Evolutionary conservation across 2,329 filamentous ascomycete species (phyloP).

Genomic region (Nemania abortiva): DNA sequence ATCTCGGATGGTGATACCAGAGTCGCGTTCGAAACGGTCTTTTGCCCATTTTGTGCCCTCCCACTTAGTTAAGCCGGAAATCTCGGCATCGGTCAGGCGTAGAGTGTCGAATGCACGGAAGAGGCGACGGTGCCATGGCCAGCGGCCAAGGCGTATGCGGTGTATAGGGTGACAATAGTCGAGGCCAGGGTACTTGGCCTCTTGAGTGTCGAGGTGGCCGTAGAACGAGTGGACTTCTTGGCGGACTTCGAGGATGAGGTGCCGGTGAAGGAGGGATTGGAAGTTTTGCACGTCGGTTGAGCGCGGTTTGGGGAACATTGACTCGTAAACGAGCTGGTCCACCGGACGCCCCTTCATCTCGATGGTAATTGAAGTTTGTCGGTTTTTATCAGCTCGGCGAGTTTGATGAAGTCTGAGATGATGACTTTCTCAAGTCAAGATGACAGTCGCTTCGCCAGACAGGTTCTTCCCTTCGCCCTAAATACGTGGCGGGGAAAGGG

Average conservation of each 20-base stretch:
- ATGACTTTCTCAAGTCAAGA: background rate
- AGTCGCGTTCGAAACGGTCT: slow-evolving; percentile 81
- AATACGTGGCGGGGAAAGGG: slow-evolving; percentile 8
- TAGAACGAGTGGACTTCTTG: slow-evolving; percentile 84
- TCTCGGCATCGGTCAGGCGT: slow-evolving; percentile 76
- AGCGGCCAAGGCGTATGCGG: slow-evolving; percentile 81
- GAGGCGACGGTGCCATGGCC: slow-evolving; percentile 79
- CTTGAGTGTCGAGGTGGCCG: slow-evolving; percentile 80
- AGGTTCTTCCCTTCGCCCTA: background rate
- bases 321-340: slow-evolving; percentile 79
- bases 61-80: slow-evolving; percentile 80
- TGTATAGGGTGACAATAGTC: slow-evolving; percentile 81
- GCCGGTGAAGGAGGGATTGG: slow-evolving; percentile 74
- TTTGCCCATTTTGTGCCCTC: slow-evolving; percentile 87
- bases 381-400: background rate
- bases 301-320: slow-evolving; percentile 77
- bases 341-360: slow-evolving; percentile 79
- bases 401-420: slow-evolving; percentile 13
- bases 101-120: slow-evolving; percentile 81
- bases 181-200: slow-evolving; percentile 84
- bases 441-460: slow-evolving; percentile 3
- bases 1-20: slow-evolving; percentile 76
- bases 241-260: slow-evolving; percentile 81
- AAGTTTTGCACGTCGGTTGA: slow-evolving; percentile 78
- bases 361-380: slow-evolving; percentile 27